phyloP scores from a whole-genome alignment of 495 filamentous ascomycete genomes.

The Trichoderma virens region DNA sequence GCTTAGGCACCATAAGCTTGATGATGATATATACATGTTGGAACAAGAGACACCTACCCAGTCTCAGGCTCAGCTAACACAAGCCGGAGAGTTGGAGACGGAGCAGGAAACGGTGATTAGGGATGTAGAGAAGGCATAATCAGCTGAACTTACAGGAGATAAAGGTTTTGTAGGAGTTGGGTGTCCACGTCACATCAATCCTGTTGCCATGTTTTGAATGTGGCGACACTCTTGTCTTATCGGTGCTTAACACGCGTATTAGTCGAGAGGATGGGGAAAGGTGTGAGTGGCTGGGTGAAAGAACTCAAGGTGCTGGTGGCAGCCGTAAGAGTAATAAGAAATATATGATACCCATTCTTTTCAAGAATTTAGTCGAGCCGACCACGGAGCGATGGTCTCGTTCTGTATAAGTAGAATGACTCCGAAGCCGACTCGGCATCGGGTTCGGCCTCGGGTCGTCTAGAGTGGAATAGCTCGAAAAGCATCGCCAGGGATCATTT shows the following conservation, averaged over 20 bases:
- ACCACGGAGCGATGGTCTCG: background rate
- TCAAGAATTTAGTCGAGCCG: background rate
- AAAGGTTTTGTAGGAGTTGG: too few species aligned
- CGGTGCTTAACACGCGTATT: too few species aligned
- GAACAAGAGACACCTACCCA: slow-evolving; percentile 9
- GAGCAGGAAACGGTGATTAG: background rate
- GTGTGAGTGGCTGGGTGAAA: too few species aligned
- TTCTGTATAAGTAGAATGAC: background rate
- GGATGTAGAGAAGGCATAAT: background rate
- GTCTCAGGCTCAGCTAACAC: background rate
- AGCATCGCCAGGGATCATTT: too few species aligned
- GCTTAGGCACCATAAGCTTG: slow-evolving; percentile 36
- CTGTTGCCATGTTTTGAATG: too few species aligned
- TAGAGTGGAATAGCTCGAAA: background rate
- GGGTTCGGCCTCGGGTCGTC: background rate
- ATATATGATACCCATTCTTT: too few species aligned
- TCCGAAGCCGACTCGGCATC: background rate
- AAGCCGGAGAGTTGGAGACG: background rate
- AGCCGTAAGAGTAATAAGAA: too few species aligned
- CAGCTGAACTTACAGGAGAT: too few species aligned
- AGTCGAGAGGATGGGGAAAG: too few species aligned
- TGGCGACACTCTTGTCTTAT: too few species aligned
- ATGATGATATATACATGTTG: slow-evolving; percentile 38
- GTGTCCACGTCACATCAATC: too few species aligned
- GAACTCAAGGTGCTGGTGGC: too few species aligned